Evolutionary conservation across 176 grass and related monocot species (phyloP).

Genomic region (Cymbopogon citratus): DNA sequence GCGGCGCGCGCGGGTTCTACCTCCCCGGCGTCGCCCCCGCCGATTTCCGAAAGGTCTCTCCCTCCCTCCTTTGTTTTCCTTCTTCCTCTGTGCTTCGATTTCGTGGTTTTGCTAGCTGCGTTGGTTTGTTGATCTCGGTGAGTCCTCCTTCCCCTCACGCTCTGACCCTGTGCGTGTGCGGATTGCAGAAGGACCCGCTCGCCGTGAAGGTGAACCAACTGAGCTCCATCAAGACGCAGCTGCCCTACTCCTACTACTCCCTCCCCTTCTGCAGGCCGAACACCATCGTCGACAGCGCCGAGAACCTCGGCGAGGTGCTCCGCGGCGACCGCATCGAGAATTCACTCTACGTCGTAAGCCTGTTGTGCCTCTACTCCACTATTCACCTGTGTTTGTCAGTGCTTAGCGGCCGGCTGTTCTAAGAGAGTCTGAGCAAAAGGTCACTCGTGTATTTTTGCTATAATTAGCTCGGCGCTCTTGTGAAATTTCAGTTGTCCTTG

Average conservation of each 20-base stretch:
- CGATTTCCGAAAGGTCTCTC: constrained; percentile 66
- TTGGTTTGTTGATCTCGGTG: not conserved
- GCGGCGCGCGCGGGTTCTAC: constrained; percentile 52
- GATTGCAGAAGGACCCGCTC: constrained; percentile 60
- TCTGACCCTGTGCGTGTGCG: not conserved
- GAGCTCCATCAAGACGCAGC: constrained; percentile 83
- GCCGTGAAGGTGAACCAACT: constrained; percentile 88
- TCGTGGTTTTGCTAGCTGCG: not conserved
- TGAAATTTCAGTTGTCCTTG: not conserved
- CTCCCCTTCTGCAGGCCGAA: constrained; percentile 65
- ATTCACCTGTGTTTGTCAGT: not conserved
- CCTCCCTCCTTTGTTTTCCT: too few relatives aligned
- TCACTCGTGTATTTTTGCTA: not conserved
- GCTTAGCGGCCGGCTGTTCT: not conserved
- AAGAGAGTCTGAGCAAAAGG: not conserved
- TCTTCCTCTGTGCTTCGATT: too few relatives aligned
- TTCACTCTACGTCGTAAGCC: constrained; percentile 55
- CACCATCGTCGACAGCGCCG: constrained; percentile 70
- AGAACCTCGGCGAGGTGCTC: constrained; percentile 97
- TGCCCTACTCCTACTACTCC: constrained; percentile 92
- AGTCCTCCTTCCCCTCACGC: not conserved
- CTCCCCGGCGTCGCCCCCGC: constrained; percentile 77
- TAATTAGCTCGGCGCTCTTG: not conserved
- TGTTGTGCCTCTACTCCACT: not conserved
- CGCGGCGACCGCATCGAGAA: constrained; percentile 85